phyloP scores from a whole-genome alignment of 768 basidiomycete genomes.

The Lactarius sp. region DNA sequence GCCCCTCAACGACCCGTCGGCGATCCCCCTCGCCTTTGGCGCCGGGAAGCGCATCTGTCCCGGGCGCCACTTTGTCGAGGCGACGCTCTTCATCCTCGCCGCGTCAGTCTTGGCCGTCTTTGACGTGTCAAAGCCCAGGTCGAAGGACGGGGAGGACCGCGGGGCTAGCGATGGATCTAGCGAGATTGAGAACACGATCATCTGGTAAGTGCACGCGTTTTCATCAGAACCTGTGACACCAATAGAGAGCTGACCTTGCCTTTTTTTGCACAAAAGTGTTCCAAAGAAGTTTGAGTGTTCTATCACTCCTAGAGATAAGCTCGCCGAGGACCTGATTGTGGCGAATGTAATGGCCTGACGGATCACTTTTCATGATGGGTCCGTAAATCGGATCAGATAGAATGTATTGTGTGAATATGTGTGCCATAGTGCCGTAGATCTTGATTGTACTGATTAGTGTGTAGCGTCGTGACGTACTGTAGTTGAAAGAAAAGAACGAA shows the following conservation, averaged over 20 bases:
- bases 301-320: slow-evolving; percentile 9
- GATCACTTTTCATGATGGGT: background rate
- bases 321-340: slow-evolving; percentile 1
- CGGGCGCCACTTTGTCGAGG: slow-evolving; percentile 24
- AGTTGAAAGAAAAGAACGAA: no score
- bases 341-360: background rate
- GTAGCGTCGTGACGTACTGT: no score
- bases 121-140: background rate
- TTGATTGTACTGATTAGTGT: background rate
- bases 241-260: background rate
- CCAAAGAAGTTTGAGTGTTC: slow-evolving; percentile 1
- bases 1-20: background rate
- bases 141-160: background rate
- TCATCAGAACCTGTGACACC: background rate
- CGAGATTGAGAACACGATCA: background rate
- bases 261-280: background rate
- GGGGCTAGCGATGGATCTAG: background rate
- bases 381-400: background rate
- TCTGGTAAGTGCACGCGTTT: background rate
- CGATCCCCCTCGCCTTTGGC: slow-evolving; percentile 14
- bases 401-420: no score
- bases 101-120: slow-evolving; percentile 17
- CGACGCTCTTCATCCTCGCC: slow-evolving; percentile 20
- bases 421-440: background rate
- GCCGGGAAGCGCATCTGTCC: slow-evolving; percentile 23